Conservation (phyloP, 164 flowering plant genomes). For the Sextonia rubra region DNA sequence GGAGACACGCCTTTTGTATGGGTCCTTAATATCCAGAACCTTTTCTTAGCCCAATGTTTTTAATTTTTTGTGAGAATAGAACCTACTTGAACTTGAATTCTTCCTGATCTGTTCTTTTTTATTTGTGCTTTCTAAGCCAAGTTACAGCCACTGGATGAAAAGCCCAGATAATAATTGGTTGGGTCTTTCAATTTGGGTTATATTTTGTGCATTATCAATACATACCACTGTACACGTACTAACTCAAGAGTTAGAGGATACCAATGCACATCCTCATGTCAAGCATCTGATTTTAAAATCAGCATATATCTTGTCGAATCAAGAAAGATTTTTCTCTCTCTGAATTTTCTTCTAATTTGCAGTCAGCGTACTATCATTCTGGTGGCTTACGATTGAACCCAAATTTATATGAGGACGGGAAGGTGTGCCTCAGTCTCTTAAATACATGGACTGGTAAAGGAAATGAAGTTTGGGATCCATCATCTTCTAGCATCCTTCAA, state of each 20-base stretch:
- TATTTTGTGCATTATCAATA: no score
- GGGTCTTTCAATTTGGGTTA: no score
- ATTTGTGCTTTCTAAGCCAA: no score
- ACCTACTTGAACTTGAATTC: no score
- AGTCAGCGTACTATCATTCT: slow-evolving; percentile 97
- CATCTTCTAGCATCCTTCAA: slow-evolving; percentile 96
- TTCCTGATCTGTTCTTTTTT: no score
- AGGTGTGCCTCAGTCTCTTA: slow-evolving; percentile 95
- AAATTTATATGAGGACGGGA: slow-evolving; percentile 95
- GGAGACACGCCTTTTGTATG: no score
- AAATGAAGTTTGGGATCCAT: slow-evolving; percentile 97
- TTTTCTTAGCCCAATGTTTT: no score
- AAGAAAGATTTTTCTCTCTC: slow-evolving; percentile 1
- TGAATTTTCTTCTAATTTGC: slow-evolving; percentile 31
- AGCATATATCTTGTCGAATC: background rate
- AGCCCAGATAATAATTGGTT: no score
- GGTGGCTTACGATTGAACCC: slow-evolving; percentile 99
- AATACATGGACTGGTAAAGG: slow-evolving; percentile 99
- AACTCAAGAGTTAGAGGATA: background rate
- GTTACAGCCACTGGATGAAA: no score
- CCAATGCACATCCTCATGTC: background rate
- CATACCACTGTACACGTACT: background rate
- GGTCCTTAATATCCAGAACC: no score
- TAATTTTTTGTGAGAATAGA: no score
- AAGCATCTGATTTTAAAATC: background rate